phyloP scores from a whole-genome alignment of 2,329 filamentous ascomycete genomes.

The Nectriaceae sp. region DNA sequence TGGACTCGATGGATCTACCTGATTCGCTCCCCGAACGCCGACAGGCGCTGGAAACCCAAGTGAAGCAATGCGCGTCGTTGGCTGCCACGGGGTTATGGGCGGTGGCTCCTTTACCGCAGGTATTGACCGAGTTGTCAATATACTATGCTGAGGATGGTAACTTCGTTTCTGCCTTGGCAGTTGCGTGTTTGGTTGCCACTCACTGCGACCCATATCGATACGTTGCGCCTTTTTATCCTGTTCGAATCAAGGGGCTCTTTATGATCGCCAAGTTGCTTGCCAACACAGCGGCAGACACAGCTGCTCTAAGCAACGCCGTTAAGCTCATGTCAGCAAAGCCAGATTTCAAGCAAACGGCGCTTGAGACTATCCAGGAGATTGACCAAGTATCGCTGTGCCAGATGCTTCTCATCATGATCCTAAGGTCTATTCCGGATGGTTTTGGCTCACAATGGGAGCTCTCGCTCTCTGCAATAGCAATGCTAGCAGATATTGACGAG shows the following conservation, averaged over 20 bases:
- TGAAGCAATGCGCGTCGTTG: slow-evolving; percentile 26
- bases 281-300: slow-evolving; percentile 46
- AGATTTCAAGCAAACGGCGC: slow-evolving; percentile 23
- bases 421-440: slow-evolving; percentile 42
- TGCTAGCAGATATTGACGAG: slow-evolving; percentile 51
- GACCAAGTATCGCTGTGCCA: slow-evolving; percentile 58
- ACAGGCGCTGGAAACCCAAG: slow-evolving; percentile 20
- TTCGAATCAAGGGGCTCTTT: slow-evolving; percentile 53
- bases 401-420: slow-evolving; percentile 51
- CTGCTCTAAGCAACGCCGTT: slow-evolving; percentile 26
- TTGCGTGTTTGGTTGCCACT: slow-evolving; percentile 50
- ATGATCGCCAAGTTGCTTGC: slow-evolving; percentile 54
- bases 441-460: slow-evolving; percentile 50
- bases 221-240: slow-evolving; percentile 51
- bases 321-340: slow-evolving; percentile 25
- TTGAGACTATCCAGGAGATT: slow-evolving; percentile 40
- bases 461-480: slow-evolving; percentile 42
- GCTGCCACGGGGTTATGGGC: slow-evolving; percentile 44
- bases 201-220: slow-evolving; percentile 52
- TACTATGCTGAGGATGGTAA: slow-evolving; percentile 46
- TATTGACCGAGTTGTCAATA: slow-evolving; percentile 47
- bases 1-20: slow-evolving; percentile 25
- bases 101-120: slow-evolving; percentile 48
- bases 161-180: slow-evolving; percentile 45
- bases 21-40: slow-evolving; percentile 30